A percentile compares a stretch with the other conserved stretches of the same genome.
Evolutionary conservation across 805 yeast genomes (phyloP).

Genomic region (Citeromyces matritensis): DNA sequence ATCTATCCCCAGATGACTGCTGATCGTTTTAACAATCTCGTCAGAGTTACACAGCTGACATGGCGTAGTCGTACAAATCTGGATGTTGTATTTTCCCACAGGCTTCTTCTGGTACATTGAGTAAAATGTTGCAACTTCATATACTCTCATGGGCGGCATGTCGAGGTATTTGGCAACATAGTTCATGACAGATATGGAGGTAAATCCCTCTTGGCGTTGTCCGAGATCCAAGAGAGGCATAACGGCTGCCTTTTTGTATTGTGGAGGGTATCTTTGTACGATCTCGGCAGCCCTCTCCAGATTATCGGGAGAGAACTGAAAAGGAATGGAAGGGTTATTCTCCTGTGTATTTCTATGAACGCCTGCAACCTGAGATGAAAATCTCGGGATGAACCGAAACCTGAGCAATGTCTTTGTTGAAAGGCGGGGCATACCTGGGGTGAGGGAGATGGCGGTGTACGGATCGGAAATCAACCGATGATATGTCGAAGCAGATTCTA

Average conservation of each 20-base stretch:
- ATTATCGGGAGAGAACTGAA: constrained; percentile 60
- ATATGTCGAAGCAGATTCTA: constrained; percentile 20
- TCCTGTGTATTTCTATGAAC: constrained; percentile 63
- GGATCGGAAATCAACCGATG: no score
- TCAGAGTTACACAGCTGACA: constrained; percentile 79
- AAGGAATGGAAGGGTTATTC: constrained; percentile 54
- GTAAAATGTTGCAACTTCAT: constrained; percentile 84
- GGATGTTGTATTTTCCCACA: constrained; percentile 72
- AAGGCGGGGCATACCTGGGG: background rate
- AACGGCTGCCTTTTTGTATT: constrained; percentile 76
- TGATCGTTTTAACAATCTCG: constrained; percentile 58
- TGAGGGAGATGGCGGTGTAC: no score
- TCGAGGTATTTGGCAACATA: constrained; percentile 74
- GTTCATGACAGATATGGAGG: constrained; percentile 80
- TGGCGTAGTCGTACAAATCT: constrained; percentile 83
- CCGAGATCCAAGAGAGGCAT: constrained; percentile 83
- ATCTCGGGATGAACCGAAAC: background rate
- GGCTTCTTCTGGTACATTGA: constrained; percentile 84
- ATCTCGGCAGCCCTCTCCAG: constrained; percentile 53
- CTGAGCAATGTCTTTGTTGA: background rate
- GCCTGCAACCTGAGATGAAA: constrained; percentile 22
- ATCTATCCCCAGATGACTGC: constrained; percentile 40
- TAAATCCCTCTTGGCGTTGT: constrained; percentile 77
- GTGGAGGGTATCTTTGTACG: constrained; percentile 70
- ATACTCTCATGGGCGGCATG: constrained; percentile 90